A percentile compares a stretch with the other conserved stretches of the same genome.
These are phyloP conservation scores for Mallotus japonicus DNA, from an alignment of 441 rosid species.

Conservation along the genomic window DNA sequence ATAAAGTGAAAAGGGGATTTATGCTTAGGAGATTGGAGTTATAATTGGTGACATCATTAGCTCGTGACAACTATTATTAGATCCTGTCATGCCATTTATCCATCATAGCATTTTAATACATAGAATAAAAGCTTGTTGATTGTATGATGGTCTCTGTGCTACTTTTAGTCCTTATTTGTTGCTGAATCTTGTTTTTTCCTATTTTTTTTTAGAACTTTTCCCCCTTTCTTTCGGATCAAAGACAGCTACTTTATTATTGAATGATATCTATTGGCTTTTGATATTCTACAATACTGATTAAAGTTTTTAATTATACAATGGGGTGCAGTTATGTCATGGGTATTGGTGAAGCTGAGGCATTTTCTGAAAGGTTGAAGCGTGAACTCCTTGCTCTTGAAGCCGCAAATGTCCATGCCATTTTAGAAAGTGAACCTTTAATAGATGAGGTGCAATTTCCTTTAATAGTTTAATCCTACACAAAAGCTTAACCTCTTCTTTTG, in stretches of 20 bases:
- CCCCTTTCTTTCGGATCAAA: background rate
- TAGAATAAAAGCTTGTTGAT: background rate
- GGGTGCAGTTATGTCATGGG: slow-evolving; percentile 93
- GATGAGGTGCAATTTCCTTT: slow-evolving; percentile 59
- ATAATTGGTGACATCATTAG: background rate
- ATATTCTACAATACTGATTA: slow-evolving; percentile 10
- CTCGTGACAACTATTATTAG: background rate
- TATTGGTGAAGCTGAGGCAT: slow-evolving; percentile 97
- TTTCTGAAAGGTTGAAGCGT: slow-evolving; percentile 97
- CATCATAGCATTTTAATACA: background rate
- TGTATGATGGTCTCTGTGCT: slow-evolving; percentile 5
- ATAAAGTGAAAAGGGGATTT: background rate
- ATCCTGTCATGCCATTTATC: background rate
- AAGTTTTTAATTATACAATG: slow-evolving; percentile 25
- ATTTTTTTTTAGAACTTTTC: background rate
- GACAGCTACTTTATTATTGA: slow-evolving; percentile 1
- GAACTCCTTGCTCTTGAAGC: slow-evolving; percentile 99
- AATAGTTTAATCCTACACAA: background rate
- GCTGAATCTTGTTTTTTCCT: background rate
- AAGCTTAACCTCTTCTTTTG: slow-evolving; percentile 9
- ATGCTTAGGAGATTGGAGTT: background rate
- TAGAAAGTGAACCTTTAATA: slow-evolving; percentile 94
- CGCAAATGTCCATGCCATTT: slow-evolving; percentile 97
- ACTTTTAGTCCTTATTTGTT: background rate
- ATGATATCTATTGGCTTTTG: slow-evolving; percentile 9